A percentile compares a stretch with the other conserved stretches of the same genome.
Conservation (phyloP, 306 rosid genomes). For the Cercis canadensis region DNA sequence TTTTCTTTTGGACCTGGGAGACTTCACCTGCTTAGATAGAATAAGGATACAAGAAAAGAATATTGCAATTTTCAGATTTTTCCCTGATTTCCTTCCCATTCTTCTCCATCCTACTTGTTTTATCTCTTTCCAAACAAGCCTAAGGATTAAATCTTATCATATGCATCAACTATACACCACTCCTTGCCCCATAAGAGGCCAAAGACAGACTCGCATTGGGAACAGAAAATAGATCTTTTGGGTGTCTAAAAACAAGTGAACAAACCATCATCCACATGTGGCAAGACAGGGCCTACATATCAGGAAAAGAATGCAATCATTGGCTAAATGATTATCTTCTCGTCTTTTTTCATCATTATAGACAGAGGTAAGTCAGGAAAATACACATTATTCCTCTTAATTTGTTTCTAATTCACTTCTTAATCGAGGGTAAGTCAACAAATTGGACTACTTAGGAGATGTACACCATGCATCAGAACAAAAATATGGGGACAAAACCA, state of each 20-base stretch:
- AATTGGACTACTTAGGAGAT: background rate
- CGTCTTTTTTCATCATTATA: too few species aligned
- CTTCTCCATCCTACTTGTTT: background rate
- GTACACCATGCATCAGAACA: background rate
- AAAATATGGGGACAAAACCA: background rate
- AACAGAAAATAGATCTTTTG: background rate
- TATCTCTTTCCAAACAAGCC: background rate
- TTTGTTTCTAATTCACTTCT: background rate
- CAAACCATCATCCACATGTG: background rate
- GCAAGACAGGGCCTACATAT: slow-evolving; percentile 29
- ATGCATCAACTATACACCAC: background rate
- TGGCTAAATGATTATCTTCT: background rate
- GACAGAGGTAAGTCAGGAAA: too few species aligned
- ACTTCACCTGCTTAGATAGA: background rate
- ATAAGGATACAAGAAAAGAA: background rate
- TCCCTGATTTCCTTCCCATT: background rate
- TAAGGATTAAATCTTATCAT: background rate
- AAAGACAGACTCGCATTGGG: too few species aligned
- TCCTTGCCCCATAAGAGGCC: background rate
- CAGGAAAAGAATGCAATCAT: slow-evolving; percentile 22
- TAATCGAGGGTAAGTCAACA: background rate
- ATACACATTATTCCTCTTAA: background rate
- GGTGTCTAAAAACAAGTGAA: background rate
- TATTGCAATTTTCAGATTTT: background rate
- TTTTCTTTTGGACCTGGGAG: background rate